Evolutionary conservation across 2,329 filamentous ascomycete genomes (phyloP), one percentile per base, ranked within the genome.

Genomic region (Cordyceps cateniannulata): DNA sequence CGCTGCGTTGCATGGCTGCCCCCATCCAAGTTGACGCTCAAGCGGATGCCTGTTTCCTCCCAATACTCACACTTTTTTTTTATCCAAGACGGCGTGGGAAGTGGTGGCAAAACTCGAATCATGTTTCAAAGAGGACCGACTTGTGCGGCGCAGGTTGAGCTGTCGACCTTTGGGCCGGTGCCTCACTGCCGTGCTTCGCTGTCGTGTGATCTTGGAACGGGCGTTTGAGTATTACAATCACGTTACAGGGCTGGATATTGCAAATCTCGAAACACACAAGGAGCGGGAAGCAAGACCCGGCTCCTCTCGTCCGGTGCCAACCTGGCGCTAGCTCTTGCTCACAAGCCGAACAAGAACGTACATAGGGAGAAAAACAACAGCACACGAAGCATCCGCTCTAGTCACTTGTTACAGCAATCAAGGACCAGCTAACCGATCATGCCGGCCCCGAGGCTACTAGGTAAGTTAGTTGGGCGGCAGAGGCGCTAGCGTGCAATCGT

Each of bases 361-460:
- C n/a, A 12, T 14, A 12, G 14, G 10, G 32, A 35, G 4, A 12
- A 14, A 12, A 35, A 9, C 32, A 35, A 12, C 10, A 35, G 32
- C 32, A 35, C 32, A 35, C 8, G 32, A 10, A 35, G 32, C 32
- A 35, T 35, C 3, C 7, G 32, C 32, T 35, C 10, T 35, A 12
- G 2, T 14, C 10, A 35, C 6, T 5, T 12, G 14, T 9, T 2
- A 12, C 32, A 35, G 27, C 32, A 49, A 20, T 8, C 38, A 29
- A 29, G 18, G 42, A 35, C 42, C 42, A 20, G 42, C 32, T 48
- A 51, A 48, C 42, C 58, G 58, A 60, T 55, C 58, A 55, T 49
- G 29, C 58, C 58, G 58, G 51, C 58, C n/a, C 50, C 50, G 58
- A 55, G 58, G 58, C 58, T 55, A 32, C 32, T 12, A 35, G 14